These are phyloP conservation scores for Balansia obtecta DNA, from an alignment of 2,329 filamentous ascomycete species.

Conservation along the genomic window DNA sequence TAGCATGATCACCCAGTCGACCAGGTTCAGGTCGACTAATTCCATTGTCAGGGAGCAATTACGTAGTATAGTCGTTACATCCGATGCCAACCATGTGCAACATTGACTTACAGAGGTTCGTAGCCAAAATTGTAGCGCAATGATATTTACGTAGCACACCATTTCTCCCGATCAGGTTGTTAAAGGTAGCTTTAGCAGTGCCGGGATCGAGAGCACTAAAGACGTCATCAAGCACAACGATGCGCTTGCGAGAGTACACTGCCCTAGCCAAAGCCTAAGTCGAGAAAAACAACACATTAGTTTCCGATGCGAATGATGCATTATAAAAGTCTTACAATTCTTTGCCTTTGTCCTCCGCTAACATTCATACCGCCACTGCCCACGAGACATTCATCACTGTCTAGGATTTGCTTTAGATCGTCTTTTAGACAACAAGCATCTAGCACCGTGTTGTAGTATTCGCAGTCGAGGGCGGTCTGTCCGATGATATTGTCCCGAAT, in stretches of 20 bases:
- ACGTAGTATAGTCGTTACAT: too few relatives aligned
- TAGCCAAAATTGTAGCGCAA: background rate
- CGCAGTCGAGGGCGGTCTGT: slow-evolving; percentile 1
- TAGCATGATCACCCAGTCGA: too few relatives aligned
- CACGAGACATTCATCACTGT: slow-evolving; percentile 11
- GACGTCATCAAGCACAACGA: slow-evolving; percentile 81
- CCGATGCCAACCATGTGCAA: too few relatives aligned
- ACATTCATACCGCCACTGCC: slow-evolving; percentile 13
- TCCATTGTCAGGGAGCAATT: too few relatives aligned
- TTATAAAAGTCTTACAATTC: slow-evolving; percentile 10
- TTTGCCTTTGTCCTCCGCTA: slow-evolving; percentile 16
- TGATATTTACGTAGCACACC: background rate
- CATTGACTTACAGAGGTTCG: too few relatives aligned
- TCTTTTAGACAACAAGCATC: slow-evolving; percentile 70
- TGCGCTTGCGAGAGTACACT: slow-evolving; percentile 78
- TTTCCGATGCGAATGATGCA: background rate
- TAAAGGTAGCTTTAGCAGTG: slow-evolving; percentile 1
- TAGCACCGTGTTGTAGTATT: slow-evolving; percentile 5
- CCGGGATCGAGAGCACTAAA: slow-evolving; percentile 65
- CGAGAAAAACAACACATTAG: slow-evolving; percentile 68
- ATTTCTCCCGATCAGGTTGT: background rate
- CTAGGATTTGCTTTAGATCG: slow-evolving; percentile 31
- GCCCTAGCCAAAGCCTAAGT: slow-evolving; percentile 78
- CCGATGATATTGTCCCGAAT: slow-evolving; percentile 12
- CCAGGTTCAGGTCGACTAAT: too few relatives aligned